Percentiles rank a stretch among this genome's conserved stretches.
These are phyloP conservation scores for Evernia prunastri DNA, from an alignment of 495 filamentous ascomycete genomes.

Conservation along the genomic window DNA sequence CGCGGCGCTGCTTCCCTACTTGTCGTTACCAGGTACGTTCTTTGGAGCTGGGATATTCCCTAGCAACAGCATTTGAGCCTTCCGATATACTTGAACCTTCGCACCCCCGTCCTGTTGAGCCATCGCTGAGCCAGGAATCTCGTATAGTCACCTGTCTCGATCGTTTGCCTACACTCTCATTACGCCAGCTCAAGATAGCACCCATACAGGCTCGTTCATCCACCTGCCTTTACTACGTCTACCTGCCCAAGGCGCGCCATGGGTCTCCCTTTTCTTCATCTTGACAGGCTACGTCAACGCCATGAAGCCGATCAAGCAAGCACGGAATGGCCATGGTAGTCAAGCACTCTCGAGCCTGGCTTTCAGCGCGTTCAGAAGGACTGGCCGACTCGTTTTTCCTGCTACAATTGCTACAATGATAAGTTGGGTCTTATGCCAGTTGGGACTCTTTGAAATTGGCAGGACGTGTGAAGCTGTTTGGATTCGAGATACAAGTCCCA, in stretches of 20 bases:
- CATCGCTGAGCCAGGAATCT: background rate
- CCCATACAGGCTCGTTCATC: slow-evolving; percentile 40
- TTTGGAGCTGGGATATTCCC: slow-evolving; percentile 15
- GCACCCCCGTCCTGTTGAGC: no score
- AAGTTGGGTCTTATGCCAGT: slow-evolving; percentile 51
- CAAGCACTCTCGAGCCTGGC: slow-evolving; percentile 48
- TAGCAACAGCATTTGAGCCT: background rate
- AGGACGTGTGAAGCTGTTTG: slow-evolving; percentile 53
- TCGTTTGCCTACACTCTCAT: slow-evolving; percentile 15
- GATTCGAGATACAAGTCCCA: slow-evolving; percentile 49
- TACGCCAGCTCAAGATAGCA: slow-evolving; percentile 28
- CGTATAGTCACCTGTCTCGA: slow-evolving; percentile 12
- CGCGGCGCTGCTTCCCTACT: slow-evolving; percentile 58
- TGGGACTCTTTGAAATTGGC: slow-evolving; percentile 50
- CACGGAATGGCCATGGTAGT: slow-evolving; percentile 46
- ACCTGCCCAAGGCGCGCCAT: slow-evolving; percentile 54
- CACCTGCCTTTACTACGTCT: slow-evolving; percentile 57
- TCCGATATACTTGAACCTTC: background rate
- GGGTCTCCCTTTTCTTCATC: slow-evolving; percentile 63
- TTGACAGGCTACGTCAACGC: slow-evolving; percentile 65
- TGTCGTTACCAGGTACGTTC: slow-evolving; percentile 56
- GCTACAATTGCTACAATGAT: slow-evolving; percentile 51
- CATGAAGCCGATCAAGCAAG: slow-evolving; percentile 56
- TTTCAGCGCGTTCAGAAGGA: slow-evolving; percentile 57
- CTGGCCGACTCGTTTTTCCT: slow-evolving; percentile 58